Evolutionary conservation across 345 rosid species (phyloP), one percentile per base, ranked within the genome.

Genomic region (Syzygium jambos): DNA sequence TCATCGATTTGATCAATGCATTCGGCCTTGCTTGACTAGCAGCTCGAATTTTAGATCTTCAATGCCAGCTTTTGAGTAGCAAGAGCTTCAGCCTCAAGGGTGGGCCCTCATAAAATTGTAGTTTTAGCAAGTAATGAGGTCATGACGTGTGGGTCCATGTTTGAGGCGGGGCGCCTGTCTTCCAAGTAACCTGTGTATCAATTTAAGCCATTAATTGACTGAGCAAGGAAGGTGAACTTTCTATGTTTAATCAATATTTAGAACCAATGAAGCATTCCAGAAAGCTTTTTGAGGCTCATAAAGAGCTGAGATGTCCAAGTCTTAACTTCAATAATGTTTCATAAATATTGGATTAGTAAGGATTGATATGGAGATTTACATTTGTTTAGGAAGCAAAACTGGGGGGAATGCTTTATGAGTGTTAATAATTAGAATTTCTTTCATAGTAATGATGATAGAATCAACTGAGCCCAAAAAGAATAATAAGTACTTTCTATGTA

Each of bases 91-190:
- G 97, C 99, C 89, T 95, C 97, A 34, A 95, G 95, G 9, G 95
- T 92, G 80, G 99, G 99, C 92, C 96, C 96, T 92, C 95, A 97
- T 61, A 96, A 89, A 46, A 97, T 68, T 78, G 99, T 95, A 23
- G 95, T 94, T 90, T 97, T 98, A 7, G 98, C 98, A 84, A 97
- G 90, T 54, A 96, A 89, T n/a, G 92, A 63, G 77, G 96, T 96
- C 93, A 97, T 98, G 29, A 95, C 89, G 84, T 96, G 96, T 5
- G 98, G 99, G 89, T 96, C 98, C 99, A 95, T 97, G 95, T 95
- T 97, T 43, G 98, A 96, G 77, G 98, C 96, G 38, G 38, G 38
- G 38, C 38, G 38, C 86, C 98, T 57, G 85, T 96, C 99, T 90
- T 98, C 96, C 93, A 96, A 91, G 93, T 96, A 98, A 87, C 99